These are phyloP conservation scores for Penicillium brevicompactum DNA, from an alignment of 2,329 filamentous ascomycete genomes.

Conservation along the genomic window DNA sequence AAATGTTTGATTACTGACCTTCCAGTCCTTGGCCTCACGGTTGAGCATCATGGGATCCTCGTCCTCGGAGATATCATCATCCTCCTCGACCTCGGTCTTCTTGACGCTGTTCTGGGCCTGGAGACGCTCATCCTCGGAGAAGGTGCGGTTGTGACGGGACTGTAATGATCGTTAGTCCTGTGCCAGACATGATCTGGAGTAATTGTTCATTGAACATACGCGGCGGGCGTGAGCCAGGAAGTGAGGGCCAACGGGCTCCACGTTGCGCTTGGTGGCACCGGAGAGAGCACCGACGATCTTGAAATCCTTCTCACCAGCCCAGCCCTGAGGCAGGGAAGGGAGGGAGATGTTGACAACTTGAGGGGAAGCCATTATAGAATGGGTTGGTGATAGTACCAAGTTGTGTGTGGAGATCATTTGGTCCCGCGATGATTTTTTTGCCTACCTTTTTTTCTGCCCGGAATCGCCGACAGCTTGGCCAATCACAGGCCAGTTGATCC, in stretches of 20 bases:
- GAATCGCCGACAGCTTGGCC: conserved; percentile 27
- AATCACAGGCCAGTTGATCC: conserved; percentile 32
- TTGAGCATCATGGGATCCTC: conserved; percentile 92
- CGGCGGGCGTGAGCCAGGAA: conserved; percentile 97
- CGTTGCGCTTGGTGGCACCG: conserved; percentile 75
- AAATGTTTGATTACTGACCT: conserved; percentile 62
- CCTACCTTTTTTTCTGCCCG: conserved; percentile 39
- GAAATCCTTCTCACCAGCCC: conserved; percentile 87
- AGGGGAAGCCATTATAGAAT: conserved; percentile 64
- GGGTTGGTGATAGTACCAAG: conserved; percentile 12
- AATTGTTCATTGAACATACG: conserved; percentile 48
- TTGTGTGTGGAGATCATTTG: conserved; percentile 21
- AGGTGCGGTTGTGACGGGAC: conserved; percentile 91
- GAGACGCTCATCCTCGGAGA: conserved; percentile 97
- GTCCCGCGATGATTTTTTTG: conserved; percentile 30
- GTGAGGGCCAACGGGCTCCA: conserved; percentile 95
- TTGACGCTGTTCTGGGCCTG: conserved; percentile 93
- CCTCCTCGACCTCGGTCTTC: conserved; percentile 90
- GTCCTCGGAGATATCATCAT: conserved; percentile 86
- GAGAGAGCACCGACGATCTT: conserved; percentile 78
- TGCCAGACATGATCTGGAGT: neutral
- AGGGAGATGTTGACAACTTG: conserved; percentile 52
- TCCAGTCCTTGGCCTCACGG: conserved; percentile 98
- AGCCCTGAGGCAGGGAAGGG: conserved; percentile 75
- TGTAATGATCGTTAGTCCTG: conserved; percentile 33